A percentile compares a stretch with the other conserved stretches of the same genome.
Evolutionary conservation across 345 rosid genomes (phyloP).

Genomic region (Eucalyptus cladocalyx): DNA sequence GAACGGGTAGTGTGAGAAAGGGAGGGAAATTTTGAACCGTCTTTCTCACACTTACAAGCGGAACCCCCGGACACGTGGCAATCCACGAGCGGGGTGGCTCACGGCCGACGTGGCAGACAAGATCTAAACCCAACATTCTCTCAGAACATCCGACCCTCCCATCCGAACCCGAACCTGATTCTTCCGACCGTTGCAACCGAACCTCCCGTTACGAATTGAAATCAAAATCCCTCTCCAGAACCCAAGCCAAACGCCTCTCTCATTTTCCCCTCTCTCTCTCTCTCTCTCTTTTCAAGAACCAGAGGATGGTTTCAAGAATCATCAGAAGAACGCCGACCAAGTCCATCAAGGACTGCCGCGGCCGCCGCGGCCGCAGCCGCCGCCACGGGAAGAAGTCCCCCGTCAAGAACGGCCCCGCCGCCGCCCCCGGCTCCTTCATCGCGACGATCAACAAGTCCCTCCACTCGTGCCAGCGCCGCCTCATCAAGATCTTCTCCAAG

Average conservation of each 20-base stretch:
- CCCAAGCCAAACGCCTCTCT: background rate
- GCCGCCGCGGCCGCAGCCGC: constrained; percentile 14
- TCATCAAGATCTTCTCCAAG: constrained; percentile 54
- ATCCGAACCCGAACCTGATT: constrained; percentile 46
- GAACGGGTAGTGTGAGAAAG: background rate
- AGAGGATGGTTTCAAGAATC: constrained; percentile 48
- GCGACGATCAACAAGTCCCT: constrained; percentile 54
- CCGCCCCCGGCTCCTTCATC: constrained; percentile 29
- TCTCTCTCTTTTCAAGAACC: background rate
- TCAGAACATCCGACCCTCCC: background rate
- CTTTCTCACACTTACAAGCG: background rate
- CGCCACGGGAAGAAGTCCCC: constrained; percentile 27
- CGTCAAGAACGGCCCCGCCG: background rate
- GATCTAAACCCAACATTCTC: background rate
- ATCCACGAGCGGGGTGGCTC: background rate
- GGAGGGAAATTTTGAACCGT: background rate
- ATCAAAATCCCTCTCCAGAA: background rate
- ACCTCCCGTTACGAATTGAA: constrained; percentile 28
- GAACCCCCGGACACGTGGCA: background rate
- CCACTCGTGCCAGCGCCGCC: constrained; percentile 46
- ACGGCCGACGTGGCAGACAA: background rate
- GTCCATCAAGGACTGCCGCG: constrained; percentile 20
- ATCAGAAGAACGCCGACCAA: constrained; percentile 31
- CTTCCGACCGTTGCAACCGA: constrained; percentile 59
- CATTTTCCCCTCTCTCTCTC: background rate